Conservation (phyloP, 2,329 filamentous ascomycete genomes). For the Colletotrichum sp. region DNA sequence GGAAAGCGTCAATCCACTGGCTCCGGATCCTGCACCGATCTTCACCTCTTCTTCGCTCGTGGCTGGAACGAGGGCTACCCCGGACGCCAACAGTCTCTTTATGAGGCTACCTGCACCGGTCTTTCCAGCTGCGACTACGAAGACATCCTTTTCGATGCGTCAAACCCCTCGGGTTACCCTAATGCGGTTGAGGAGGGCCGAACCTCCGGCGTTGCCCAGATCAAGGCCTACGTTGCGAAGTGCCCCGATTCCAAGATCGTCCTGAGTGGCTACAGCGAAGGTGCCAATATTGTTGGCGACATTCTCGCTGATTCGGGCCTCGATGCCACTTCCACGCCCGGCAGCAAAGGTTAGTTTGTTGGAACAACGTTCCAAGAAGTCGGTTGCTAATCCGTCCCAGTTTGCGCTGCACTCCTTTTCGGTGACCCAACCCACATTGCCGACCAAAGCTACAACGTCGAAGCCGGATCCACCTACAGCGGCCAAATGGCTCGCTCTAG, state of each 20-base stretch:
- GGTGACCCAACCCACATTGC: conserved; percentile 38
- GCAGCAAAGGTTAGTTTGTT: conserved; percentile 34
- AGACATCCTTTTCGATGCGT: conserved; percentile 32
- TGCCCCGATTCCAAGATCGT: conserved; percentile 45
- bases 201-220: conserved; percentile 37
- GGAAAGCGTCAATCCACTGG: conserved; percentile 15
- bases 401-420: conserved; percentile 36
- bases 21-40: conserved; percentile 26
- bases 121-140: conserved; percentile 33
- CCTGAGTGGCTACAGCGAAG: conserved; percentile 46
- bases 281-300: conserved; percentile 40
- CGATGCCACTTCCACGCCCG: conserved; percentile 28
- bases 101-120: conserved; percentile 30
- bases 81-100: conserved; percentile 29
- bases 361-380: neutral
- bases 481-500: conserved; percentile 6
- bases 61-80: conserved; percentile 34
- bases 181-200: conserved; percentile 40
- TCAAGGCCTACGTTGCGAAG: conserved; percentile 40
- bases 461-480: conserved; percentile 25
- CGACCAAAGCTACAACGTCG: conserved; percentile 36
- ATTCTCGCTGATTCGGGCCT: conserved; percentile 36
- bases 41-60: conserved; percentile 32
- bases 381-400: conserved; percentile 13
- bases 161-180: conserved; percentile 38